Evolutionary conservation across 768 basidiomycete genomes (phyloP).

Genomic region (Candolleomyces eurysporus): DNA sequence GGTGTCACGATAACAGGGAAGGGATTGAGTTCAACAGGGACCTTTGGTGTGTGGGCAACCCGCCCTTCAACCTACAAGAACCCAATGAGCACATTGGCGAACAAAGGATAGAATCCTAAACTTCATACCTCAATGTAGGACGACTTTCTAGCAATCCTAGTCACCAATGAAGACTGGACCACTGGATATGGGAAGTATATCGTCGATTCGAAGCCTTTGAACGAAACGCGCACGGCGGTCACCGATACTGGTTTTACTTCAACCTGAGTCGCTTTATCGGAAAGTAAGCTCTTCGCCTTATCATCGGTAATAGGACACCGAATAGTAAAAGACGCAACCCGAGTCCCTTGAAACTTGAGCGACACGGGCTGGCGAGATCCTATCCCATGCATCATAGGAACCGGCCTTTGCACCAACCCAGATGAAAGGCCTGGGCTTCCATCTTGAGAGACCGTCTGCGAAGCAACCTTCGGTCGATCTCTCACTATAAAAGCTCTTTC

Average conservation of each 20-base stretch:
- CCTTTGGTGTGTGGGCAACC: slow-evolving; percentile 11
- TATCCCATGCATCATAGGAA: background rate
- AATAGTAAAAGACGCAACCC: background rate
- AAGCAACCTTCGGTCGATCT: slow-evolving; percentile 19
- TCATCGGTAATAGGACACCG: background rate
- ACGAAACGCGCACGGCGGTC: background rate
- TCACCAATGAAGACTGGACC: background rate
- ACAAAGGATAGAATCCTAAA: slow-evolving; percentile 12
- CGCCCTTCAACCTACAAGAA: slow-evolving; percentile 23
- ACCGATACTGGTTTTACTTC: background rate
- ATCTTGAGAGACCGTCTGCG: slow-evolving; percentile 11
- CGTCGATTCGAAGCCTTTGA: background rate
- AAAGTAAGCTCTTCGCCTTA: background rate
- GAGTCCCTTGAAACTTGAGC: background rate
- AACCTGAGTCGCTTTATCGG: background rate
- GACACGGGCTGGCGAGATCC: background rate
- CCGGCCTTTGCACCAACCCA: too few species aligned
- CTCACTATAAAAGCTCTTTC: slow-evolving; percentile 26
- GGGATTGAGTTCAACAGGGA: slow-evolving; percentile 16
- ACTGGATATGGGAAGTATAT: background rate
- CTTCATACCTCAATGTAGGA: slow-evolving; percentile 43
- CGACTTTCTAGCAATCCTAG: slow-evolving; percentile 54
- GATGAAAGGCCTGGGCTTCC: background rate
- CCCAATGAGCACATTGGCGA: slow-evolving; percentile 15
- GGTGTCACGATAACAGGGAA: slow-evolving; percentile 24